Evolutionary conservation across 2,329 filamentous ascomycete genomes (phyloP).

Genomic region (Didymella pinodella): DNA sequence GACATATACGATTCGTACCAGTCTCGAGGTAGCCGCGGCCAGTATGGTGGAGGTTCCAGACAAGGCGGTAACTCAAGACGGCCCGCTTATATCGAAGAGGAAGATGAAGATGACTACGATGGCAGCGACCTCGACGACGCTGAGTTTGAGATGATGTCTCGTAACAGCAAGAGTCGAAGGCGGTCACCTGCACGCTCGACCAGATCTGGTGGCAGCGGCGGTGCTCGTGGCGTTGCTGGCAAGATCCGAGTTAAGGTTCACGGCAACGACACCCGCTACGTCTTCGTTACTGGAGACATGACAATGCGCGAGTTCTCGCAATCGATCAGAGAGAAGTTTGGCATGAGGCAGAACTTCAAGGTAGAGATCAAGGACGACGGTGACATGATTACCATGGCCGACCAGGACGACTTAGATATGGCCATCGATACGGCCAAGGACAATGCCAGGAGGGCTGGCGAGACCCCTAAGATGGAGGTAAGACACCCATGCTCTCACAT

Average conservation of each 20-base stretch:
- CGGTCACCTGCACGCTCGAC: slow-evolving; percentile 54
- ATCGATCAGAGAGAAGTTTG: slow-evolving; percentile 87
- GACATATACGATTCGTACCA: slow-evolving; percentile 71
- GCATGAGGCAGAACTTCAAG: slow-evolving; percentile 78
- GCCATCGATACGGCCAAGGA: slow-evolving; percentile 74
- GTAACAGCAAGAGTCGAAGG: slow-evolving; percentile 47
- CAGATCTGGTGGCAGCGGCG: slow-evolving; percentile 56
- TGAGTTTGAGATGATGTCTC: slow-evolving; percentile 80
- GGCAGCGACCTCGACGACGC: slow-evolving; percentile 77
- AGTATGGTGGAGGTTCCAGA: slow-evolving; percentile 41
- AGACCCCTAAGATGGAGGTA: slow-evolving; percentile 96
- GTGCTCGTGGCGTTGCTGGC: slow-evolving; percentile 60
- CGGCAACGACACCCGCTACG: slow-evolving; percentile 83
- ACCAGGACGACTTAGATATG: slow-evolving; percentile 96
- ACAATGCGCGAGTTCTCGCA: slow-evolving; percentile 80
- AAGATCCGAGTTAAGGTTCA: slow-evolving; percentile 93
- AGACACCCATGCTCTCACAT: slow-evolving; percentile 50
- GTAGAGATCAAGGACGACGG: slow-evolving; percentile 89
- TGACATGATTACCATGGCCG: slow-evolving; percentile 96
- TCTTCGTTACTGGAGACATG: slow-evolving; percentile 78
- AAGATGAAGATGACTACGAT: slow-evolving; percentile 75
- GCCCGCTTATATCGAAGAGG: slow-evolving; percentile 78
- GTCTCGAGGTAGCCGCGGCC: slow-evolving; percentile 36
- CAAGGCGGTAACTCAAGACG: slow-evolving; percentile 52
- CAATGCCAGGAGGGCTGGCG: slow-evolving; percentile 75